A percentile compares a stretch with the other conserved stretches of the same genome.
Evolutionary conservation across 139 green algal genomes (phyloP).

Genomic region (Micractinium sp.): DNA sequence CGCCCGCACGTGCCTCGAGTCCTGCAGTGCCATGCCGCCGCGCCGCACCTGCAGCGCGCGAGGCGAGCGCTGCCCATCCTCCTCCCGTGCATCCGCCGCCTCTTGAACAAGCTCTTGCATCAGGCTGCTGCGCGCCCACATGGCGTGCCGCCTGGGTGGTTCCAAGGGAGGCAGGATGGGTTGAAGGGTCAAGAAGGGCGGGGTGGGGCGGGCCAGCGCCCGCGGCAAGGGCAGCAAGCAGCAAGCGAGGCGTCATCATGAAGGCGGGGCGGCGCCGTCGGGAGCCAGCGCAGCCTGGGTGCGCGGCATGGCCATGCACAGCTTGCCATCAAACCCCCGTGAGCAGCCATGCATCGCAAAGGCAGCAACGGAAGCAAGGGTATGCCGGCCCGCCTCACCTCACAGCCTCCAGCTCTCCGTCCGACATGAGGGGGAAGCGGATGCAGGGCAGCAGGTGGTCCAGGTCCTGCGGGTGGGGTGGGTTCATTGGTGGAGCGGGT

Average conservation of each 20-base stretch:
- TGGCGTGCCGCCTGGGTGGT: slow-evolving; percentile 28
- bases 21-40: slow-evolving; percentile 42
- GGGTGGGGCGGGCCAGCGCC: neutral
- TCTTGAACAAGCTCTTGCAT: slow-evolving; percentile 58
- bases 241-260: neutral
- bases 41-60: slow-evolving; percentile 7
- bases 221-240: neutral
- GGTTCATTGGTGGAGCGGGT: neutral
- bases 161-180: neutral
- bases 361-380: neutral
- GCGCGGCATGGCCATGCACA: neutral
- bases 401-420: slow-evolving; percentile 51
- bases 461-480: slow-evolving; percentile 33
- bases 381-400: neutral
- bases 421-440: slow-evolving; percentile 71
- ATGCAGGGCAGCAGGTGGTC: slow-evolving; percentile 64
- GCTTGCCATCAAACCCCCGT: no score
- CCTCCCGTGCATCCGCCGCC: slow-evolving; percentile 24
- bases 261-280: neutral
- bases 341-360: no score
- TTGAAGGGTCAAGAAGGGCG: neutral
- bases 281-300: no score
- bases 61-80: neutral
- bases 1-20: slow-evolving; percentile 44
- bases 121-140: slow-evolving; percentile 34